A percentile compares a stretch with the other conserved stretches of the same genome.
Evolutionary conservation across 1,284 basidiomycete species (phyloP).

Genomic region (Somion occarium): DNA sequence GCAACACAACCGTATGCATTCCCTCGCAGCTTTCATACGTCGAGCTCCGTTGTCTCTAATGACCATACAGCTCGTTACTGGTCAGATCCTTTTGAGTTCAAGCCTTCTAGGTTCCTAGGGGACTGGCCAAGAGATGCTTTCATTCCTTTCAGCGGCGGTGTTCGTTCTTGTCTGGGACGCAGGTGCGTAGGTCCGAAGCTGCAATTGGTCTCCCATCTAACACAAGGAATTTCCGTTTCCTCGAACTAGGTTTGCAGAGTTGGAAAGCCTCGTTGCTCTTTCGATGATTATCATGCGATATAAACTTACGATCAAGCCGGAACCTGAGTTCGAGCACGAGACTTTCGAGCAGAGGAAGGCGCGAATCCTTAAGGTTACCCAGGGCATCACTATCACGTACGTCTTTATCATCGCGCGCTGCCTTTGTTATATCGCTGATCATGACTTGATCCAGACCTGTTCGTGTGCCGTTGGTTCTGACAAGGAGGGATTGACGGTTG

Average conservation of each 20-base stretch:
- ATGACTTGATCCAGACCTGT: slow-evolving; percentile 9
- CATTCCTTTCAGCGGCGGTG: slow-evolving; percentile 34
- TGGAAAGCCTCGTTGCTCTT: slow-evolving; percentile 20
- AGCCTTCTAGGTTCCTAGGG: slow-evolving; percentile 36
- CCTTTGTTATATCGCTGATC: not conserved
- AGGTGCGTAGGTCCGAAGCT: no score
- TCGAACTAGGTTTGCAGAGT: slow-evolving; percentile 26
- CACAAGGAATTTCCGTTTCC: slow-evolving; percentile 18
- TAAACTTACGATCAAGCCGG: slow-evolving; percentile 23
- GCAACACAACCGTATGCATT: slow-evolving; percentile 35
- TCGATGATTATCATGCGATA: slow-evolving; percentile 17
- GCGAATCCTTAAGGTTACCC: slow-evolving; percentile 19
- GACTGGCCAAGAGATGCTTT: slow-evolving; percentile 36
- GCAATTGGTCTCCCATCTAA: not conserved
- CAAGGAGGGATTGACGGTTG: slow-evolving; percentile 2
- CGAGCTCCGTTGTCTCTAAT: no score
- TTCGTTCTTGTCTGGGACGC: slow-evolving; percentile 38
- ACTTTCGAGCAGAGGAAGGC: slow-evolving; percentile 25
- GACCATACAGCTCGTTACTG: slow-evolving; percentile 33
- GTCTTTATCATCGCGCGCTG: slow-evolving; percentile 5
- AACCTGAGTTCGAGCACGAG: slow-evolving; percentile 26
- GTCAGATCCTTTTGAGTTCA: slow-evolving; percentile 35
- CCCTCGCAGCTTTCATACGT: not conserved
- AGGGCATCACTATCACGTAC: slow-evolving; percentile 22
- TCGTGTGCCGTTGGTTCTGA: slow-evolving; percentile 13